Conservation (phyloP, 1,284 basidiomycete species). For the Cutaneotrichosporon dermatis region DNA sequence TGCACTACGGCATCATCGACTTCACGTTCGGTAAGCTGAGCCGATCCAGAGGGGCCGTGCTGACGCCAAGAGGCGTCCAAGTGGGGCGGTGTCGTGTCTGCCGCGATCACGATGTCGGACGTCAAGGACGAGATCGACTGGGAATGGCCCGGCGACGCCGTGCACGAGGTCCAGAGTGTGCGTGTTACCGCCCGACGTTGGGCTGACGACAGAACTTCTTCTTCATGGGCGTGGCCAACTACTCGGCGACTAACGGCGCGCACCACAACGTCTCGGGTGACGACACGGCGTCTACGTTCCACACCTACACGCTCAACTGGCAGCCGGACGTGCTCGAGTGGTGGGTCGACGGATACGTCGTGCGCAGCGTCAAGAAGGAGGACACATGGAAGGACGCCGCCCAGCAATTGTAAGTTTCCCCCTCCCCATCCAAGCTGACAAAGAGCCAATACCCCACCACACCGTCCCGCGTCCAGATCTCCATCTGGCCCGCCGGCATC, state of each 20-base stretch:
- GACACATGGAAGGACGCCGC: slow-evolving; percentile 56
- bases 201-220: slow-evolving; percentile 55
- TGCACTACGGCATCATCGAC: slow-evolving; percentile 74
- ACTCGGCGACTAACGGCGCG: slow-evolving; percentile 39
- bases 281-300: slow-evolving; percentile 63
- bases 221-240: slow-evolving; percentile 59
- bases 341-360: slow-evolving; percentile 63
- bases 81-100: slow-evolving; percentile 71
- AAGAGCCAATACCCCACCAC: slow-evolving; percentile 62
- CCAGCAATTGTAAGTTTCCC: slow-evolving; percentile 9
- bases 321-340: slow-evolving; percentile 63
- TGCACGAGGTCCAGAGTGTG: slow-evolving; percentile 60
- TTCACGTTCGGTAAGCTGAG: slow-evolving; percentile 53
- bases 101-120: slow-evolving; percentile 79
- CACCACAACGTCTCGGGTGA: slow-evolving; percentile 50
- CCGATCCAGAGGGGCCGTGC: not conserved
- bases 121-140: slow-evolving; percentile 80
- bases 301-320: slow-evolving; percentile 80
- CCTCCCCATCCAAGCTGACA: not conserved
- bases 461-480: slow-evolving; percentile 71
- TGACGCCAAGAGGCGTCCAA: slow-evolving; percentile 39
- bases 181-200: not conserved
- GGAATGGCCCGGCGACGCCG: slow-evolving; percentile 57
- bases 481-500: slow-evolving; percentile 74
- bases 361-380: slow-evolving; percentile 62